Evolutionary conservation across 371 early-diverging fungal genomes (phyloP).

Genomic region (Mortierella sp.): DNA sequence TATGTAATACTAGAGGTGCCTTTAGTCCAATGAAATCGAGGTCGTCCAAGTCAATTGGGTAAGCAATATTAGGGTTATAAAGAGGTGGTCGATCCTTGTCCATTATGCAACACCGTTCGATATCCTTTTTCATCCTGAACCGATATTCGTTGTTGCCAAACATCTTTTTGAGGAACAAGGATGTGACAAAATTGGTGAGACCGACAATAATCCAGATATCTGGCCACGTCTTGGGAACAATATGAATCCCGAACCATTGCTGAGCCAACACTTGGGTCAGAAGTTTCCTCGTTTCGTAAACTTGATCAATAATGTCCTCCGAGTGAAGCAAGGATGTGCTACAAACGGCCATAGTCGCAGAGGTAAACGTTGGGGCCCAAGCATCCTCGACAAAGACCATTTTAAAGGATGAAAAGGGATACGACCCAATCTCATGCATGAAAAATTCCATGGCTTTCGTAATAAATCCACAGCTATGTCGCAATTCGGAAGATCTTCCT

Average conservation of each 20-base stretch:
- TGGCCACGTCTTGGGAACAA: conserved; percentile 83
- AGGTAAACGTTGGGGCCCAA: conserved; percentile 66
- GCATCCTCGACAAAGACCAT: conserved; percentile 89
- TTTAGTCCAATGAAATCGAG: conserved; percentile 87
- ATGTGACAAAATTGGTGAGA: conserved; percentile 79
- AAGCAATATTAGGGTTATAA: conserved; percentile 73
- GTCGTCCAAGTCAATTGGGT: conserved; percentile 78
- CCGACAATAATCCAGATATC: conserved; percentile 93
- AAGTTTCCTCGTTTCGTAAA: conserved; percentile 79
- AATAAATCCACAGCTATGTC: conserved; percentile 73
- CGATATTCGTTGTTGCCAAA: conserved; percentile 92
- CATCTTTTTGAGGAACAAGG: conserved; percentile 80
- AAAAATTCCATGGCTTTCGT: conserved; percentile 87
- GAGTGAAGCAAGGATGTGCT: conserved; percentile 81
- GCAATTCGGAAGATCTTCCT: conserved; percentile 68
- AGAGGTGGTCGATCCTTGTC: conserved; percentile 92
- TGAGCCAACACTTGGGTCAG: conserved; percentile 81
- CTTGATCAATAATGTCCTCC: conserved; percentile 88
- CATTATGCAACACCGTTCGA: conserved; percentile 80
- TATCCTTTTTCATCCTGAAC: conserved; percentile 87
- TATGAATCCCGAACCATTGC: conserved; percentile 95
- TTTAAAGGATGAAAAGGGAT: conserved; percentile 89
- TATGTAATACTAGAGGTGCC: conserved; percentile 89
- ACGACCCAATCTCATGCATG: conserved; percentile 88
- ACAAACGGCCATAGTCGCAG: conserved; percentile 52